Evolutionary conservation across 2,329 filamentous ascomycete genomes (phyloP), one percentile per base, ranked within the genome.

Genomic region (Biscogniauxia marginata): DNA sequence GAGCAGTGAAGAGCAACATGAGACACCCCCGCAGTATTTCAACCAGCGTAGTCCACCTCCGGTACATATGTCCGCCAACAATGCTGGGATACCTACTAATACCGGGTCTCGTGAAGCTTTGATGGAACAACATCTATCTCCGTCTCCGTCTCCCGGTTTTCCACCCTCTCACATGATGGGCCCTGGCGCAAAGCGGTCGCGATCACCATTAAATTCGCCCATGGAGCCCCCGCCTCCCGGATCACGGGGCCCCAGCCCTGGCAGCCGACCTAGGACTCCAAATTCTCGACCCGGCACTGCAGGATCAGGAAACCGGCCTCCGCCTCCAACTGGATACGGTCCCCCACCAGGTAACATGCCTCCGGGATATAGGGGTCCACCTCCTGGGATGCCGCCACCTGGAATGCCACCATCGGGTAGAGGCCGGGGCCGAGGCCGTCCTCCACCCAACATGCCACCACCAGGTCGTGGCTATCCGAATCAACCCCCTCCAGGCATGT

Each of bases 51-150:
- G 77, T 71, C 77, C 74, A 74, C 57, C 63, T 61, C 74, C 75
- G 75, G 78, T 81, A 78, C 77, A 78, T 74, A 67, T 72, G 73
- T 74, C 80, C 70, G 77, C 75, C 72, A 74, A 77, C 70, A 70
- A 76, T 69, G 68, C 78, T 66, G 79, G 78, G 69, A 77, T 75
- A 66, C 76, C 75, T 79, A 77, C 82, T 80, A 82, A 85, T 75
- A 68, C 76, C 71, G 74, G 76, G 65, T 79, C 79, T 74, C 79
- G 74, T 76, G 77, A 84, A 80, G 81, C 70, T 77, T 65, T 82
- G 69, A 79, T 68, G 61, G 71, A 73, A 46, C n/a, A n/a, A n/a
- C 67, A 69, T 55, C 68, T 54, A 16, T 23, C 72, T 44, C 68
- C 56, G 16, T 23, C 72, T 46, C 68, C 64, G 24, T 71, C 73